Evolutionary conservation across 179 eudicot genomes (phyloP), one percentile per base, ranked within the genome.

Genomic region (Silene coronaria): DNA sequence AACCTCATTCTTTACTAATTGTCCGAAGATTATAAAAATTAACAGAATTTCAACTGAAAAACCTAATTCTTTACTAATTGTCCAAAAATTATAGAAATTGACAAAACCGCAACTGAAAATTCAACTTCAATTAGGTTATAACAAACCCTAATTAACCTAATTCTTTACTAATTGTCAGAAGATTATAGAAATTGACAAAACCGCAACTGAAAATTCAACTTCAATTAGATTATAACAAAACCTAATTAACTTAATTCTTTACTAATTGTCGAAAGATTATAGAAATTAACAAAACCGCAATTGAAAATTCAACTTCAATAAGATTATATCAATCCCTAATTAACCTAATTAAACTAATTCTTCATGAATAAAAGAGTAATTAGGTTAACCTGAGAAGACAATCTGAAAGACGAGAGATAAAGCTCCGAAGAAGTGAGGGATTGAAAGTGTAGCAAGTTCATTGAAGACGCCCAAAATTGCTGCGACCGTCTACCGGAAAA

Each of bases 31-130:
- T 32, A 32, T 32, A n/a, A n/a, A 32, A 32, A 32, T 32, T 32
- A 32, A 32, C 34, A 32, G 34, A 32, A 32, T 6, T 6, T 0
- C 2, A 32, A 32, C 34, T 32, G 5, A 3, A 32, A 32, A 32
- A 60, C 86, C 82, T 27, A 82, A 12, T 32, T 32, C n/a, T n/a
- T 78, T 62, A 69, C 75, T 12, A 26, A 70, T 70, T 81, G 83
- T 64, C 86, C 82, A 28, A 83, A 8, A 9, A 72, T 86, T n/a
- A 83, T 75, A 51, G 82, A 74, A 42, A 81, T 72, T 45, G 87
- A 30, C 67, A 86, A 59, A 67, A 86, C 81, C 24, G 74, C 34
- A 78, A 59, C 93, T 89, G 88, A 77, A n/a, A n/a, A n/a, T n/a
- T n/a, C n/a, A n/a, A n/a, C n/a, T n/a, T n/a, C n/a, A n/a, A n/a